Percentiles rank a stretch among this genome's conserved stretches.
Evolutionary conservation across 2,329 filamentous ascomycete genomes (phyloP).

Genomic region (Fusarium continuum): DNA sequence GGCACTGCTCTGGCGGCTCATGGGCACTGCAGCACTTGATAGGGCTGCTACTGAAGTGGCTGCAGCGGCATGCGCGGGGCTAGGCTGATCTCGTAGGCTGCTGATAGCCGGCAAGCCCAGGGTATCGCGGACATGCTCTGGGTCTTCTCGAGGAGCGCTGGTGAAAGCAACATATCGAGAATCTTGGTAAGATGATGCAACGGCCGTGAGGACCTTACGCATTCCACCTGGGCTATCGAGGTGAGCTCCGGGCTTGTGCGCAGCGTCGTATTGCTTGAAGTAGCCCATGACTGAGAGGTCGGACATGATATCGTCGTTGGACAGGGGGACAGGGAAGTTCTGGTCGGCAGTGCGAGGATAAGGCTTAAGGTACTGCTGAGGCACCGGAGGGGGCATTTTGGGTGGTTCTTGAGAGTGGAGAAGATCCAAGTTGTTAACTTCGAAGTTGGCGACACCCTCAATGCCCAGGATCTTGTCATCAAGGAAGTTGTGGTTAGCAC

Average conservation of each 20-base stretch:
- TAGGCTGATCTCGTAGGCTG: constrained; percentile 54
- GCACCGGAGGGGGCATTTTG: constrained; percentile 66
- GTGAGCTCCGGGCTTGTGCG: constrained; percentile 63
- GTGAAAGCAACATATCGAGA: constrained; percentile 60
- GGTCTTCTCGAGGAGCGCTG: constrained; percentile 56
- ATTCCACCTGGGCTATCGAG: constrained; percentile 64
- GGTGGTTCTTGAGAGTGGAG: constrained; percentile 63
- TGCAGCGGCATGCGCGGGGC: constrained; percentile 41
- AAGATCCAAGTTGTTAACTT: constrained; percentile 66
- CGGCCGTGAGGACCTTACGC: constrained; percentile 64
- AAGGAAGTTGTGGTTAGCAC: constrained; percentile 61
- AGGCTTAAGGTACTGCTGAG: constrained; percentile 67
- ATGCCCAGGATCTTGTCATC: constrained; percentile 68
- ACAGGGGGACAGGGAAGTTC: constrained; percentile 63
- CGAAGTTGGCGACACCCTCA: constrained; percentile 68
- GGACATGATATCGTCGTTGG: constrained; percentile 61
- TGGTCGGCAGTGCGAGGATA: constrained; percentile 64
- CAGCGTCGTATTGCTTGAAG: constrained; percentile 64
- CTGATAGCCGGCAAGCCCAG: constrained; percentile 59
- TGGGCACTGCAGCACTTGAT: constrained; percentile 54
- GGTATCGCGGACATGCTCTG: constrained; percentile 60
- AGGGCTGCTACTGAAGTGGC: constrained; percentile 40
- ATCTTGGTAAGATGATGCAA: constrained; percentile 58
- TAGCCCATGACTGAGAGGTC: constrained; percentile 68
- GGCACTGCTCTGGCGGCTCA: constrained; percentile 66